These are phyloP conservation scores for Royoungia palumana DNA, from an alignment of 768 basidiomycete species.

Conservation along the genomic window DNA sequence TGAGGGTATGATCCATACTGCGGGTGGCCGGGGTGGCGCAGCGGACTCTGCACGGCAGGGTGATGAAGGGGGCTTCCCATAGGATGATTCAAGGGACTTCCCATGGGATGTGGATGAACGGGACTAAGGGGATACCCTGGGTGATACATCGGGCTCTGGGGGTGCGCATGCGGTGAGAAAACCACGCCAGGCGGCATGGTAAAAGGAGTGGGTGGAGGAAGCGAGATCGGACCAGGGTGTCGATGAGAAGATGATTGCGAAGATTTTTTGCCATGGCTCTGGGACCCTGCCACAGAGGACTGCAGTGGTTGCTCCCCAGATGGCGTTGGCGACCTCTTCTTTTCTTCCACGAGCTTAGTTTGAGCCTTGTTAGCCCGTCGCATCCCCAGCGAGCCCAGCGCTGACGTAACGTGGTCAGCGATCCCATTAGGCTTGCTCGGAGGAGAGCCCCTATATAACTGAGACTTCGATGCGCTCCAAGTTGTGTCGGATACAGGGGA, in stretches of 20 bases:
- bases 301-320: conserved; percentile 19
- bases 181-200: conserved; percentile 38
- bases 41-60: conserved; percentile 29
- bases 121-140: conserved; percentile 33
- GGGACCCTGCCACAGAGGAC: conserved; percentile 9
- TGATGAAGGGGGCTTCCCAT: conserved; percentile 32
- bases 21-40: conserved; percentile 29
- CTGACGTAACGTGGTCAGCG: conserved; percentile 14
- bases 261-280: conserved; percentile 14
- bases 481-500: conserved; percentile 5
- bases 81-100: conserved; percentile 40
- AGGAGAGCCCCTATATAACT: conserved; percentile 7
- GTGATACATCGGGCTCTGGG: conserved; percentile 40
- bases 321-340: conserved; percentile 7
- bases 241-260: conserved; percentile 37
- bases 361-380: conserved; percentile 29
- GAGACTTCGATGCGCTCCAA: conserved; percentile 19
- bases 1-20: conserved; percentile 29
- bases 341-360: conserved; percentile 24
- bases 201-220: conserved; percentile 56
- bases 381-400: conserved; percentile 28
- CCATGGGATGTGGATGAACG: conserved; percentile 24
- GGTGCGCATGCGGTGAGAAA: conserved; percentile 33
- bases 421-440: conserved; percentile 17
- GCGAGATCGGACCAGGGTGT: conserved; percentile 68